These are phyloP conservation scores for Seiridium unicorne DNA, from an alignment of 2,329 filamentous ascomycete species.

Conservation along the genomic window DNA sequence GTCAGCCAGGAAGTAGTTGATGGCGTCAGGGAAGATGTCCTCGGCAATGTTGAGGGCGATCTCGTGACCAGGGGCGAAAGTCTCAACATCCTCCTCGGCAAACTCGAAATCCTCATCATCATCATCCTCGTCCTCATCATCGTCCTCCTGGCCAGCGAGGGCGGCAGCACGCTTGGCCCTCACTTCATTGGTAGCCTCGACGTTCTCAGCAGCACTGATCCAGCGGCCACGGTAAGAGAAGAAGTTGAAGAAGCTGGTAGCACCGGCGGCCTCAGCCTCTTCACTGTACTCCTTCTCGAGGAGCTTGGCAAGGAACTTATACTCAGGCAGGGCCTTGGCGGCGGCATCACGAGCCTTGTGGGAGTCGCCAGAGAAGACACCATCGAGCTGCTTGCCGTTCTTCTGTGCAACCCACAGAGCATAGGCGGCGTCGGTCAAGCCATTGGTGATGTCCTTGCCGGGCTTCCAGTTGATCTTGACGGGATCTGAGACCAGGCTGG, in stretches of 20 bases:
- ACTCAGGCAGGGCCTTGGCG: constrained; percentile 23
- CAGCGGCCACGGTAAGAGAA: constrained; percentile 64
- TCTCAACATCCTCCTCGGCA: constrained; percentile 29
- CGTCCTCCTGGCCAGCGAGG: constrained; percentile 19
- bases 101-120: constrained; percentile 30
- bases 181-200: constrained; percentile 43
- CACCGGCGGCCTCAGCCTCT: constrained; percentile 19
- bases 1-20: constrained; percentile 26
- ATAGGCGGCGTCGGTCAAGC: constrained; percentile 59
- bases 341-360: constrained; percentile 24
- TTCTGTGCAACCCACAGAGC: constrained; percentile 39
- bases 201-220: constrained; percentile 60
- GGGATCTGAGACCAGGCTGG: constrained; percentile 64
- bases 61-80: constrained; percentile 26
- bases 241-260: constrained; percentile 67
- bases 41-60: constrained; percentile 25
- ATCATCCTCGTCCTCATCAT: constrained; percentile 35
- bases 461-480: constrained; percentile 66
- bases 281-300: constrained; percentile 14
- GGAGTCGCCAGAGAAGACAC: constrained; percentile 23
- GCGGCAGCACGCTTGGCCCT: constrained; percentile 25
- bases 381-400: constrained; percentile 19
- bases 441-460: constrained; percentile 62
- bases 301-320: constrained; percentile 20
- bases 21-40: constrained; percentile 24